Conservation (phyloP, 2,329 filamentous ascomycete genomes). For the Aureobasidium melanogenum region DNA sequence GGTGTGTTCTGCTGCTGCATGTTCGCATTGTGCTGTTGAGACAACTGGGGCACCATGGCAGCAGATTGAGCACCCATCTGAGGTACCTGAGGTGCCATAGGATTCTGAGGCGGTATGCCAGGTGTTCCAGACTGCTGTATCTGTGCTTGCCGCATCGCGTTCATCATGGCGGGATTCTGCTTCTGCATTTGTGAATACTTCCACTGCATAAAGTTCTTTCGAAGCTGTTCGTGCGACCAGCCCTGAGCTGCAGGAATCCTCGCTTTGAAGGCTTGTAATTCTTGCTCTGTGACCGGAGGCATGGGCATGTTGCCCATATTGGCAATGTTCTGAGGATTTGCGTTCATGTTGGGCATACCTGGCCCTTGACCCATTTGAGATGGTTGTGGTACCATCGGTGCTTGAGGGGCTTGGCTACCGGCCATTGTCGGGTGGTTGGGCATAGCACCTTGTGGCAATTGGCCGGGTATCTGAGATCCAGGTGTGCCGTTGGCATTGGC, state of each 20-base stretch:
- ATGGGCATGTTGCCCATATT: constrained; percentile 14
- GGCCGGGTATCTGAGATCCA: constrained; percentile 10
- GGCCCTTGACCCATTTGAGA: constrained; percentile 20
- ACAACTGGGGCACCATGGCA: constrained; percentile 17
- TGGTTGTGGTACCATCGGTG: constrained; percentile 29
- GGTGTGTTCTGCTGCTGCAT: constrained; percentile 14
- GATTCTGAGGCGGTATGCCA: constrained; percentile 13
- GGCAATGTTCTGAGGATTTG: neutral
- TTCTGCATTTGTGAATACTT: constrained; percentile 15
- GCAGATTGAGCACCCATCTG: constrained; percentile 23
- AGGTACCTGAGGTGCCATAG: constrained; percentile 18
- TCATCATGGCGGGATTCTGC: constrained; percentile 10
- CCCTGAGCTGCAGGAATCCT: constrained; percentile 17
- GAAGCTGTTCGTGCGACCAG: constrained; percentile 36
- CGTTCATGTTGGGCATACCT: constrained; percentile 15
- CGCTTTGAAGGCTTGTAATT: constrained; percentile 31
- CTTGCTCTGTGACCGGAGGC: constrained; percentile 30
- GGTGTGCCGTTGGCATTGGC: neutral
- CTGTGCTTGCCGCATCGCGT: constrained; percentile 26
- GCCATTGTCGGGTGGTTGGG: constrained; percentile 6
- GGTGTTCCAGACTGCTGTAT: constrained; percentile 10
- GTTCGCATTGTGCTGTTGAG: constrained; percentile 15
- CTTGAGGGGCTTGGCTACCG: constrained; percentile 27
- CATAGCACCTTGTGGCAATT: neutral
- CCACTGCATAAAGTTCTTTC: constrained; percentile 21